Evolutionary conservation across 352 stramenopile genomes (phyloP), one percentile per base, ranked within the genome.

Genomic region (Globisporangium nodosum): DNA sequence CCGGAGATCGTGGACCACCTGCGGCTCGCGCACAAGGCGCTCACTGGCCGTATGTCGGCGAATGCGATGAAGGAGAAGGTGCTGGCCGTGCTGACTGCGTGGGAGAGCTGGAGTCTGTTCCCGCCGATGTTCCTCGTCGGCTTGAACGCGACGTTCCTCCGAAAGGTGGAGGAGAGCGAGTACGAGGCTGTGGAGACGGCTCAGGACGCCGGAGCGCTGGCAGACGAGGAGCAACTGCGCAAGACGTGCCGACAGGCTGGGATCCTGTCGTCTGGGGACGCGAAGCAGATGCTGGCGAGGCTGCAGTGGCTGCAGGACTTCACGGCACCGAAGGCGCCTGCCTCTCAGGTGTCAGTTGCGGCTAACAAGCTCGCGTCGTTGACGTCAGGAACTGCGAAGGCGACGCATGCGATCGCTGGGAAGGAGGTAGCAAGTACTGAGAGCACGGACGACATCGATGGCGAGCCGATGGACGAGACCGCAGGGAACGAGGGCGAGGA

Each of bases 51-150:
- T 27, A 93, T 93, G 81, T 91, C 81, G 54, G 81, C 79, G 15
- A 85, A 81, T 52, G 77, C 72, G 13, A 93, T 93, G 83, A 82
- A 81, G 45, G 83, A 93, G 49, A 91, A 89, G 58, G 83, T 93
- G 60, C 69, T 90, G 55, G 70, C 69, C 16, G 83, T 93, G 47
- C 58, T 93, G 31, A 87, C 69, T 9, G 81, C 79, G 12, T 93
- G 83, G 83, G 79, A 85, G 57, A 86, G 65, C 40, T 93, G 83
- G 83, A 91, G 81, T 63, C 56, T 93, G 15, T 93, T 93, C 40
- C 81, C 83, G 6, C 83, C 83, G 16, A 69, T 73, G 9, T 84
- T 86, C 43, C 66, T 93, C 15, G 78, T 91, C n/a, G 83, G 83
- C 1, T 62, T 93, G 30, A 87, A 93, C 62, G 83, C 83, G 46